Percentiles rank a stretch among this genome's conserved stretches.
These are phyloP conservation scores for Panellus pusillus DNA, from an alignment of 768 basidiomycete species.

Conservation along the genomic window DNA sequence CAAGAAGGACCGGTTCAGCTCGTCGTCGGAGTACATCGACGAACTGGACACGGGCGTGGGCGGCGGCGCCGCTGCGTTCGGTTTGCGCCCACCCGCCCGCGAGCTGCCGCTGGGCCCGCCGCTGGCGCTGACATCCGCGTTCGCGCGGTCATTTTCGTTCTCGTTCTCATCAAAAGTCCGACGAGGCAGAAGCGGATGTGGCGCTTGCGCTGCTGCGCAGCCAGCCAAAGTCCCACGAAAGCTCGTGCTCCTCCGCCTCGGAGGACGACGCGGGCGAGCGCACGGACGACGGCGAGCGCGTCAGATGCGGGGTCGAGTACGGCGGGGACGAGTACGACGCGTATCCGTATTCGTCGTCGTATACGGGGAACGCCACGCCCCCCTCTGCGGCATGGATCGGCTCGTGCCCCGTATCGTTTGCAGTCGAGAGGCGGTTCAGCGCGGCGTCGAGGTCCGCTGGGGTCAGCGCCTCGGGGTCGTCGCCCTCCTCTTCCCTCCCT, in stretches of 20 bases:
- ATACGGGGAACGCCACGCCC: slow-evolving; percentile 8
- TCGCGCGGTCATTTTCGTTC: too few relatives aligned
- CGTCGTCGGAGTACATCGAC: slow-evolving; percentile 19
- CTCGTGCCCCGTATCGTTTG: slow-evolving; percentile 16
- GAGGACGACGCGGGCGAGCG: too few relatives aligned
- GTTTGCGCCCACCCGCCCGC: background rate
- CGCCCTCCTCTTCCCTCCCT: background rate
- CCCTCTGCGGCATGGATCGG: background rate
- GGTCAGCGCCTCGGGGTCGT: background rate
- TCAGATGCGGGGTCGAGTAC: slow-evolving; percentile 8
- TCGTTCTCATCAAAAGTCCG: background rate
- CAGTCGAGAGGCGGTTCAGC: slow-evolving; percentile 11
- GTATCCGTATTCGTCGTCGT: slow-evolving; percentile 1
- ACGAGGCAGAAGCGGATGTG: background rate
- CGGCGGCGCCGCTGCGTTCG: background rate
- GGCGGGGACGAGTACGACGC: slow-evolving; percentile 5
- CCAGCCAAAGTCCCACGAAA: too few relatives aligned
- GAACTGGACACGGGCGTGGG: background rate
- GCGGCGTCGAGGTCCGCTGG: background rate
- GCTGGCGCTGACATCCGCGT: too few relatives aligned
- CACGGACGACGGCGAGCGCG: background rate
- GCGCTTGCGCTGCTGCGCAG: background rate
- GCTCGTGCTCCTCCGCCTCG: too few relatives aligned
- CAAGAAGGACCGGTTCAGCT: slow-evolving; percentile 13
- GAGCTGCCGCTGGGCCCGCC: too few relatives aligned